phyloP scores from a whole-genome alignment of 2,329 filamentous ascomycete species.

The Phaeosphaeriaceae sp. region DNA sequence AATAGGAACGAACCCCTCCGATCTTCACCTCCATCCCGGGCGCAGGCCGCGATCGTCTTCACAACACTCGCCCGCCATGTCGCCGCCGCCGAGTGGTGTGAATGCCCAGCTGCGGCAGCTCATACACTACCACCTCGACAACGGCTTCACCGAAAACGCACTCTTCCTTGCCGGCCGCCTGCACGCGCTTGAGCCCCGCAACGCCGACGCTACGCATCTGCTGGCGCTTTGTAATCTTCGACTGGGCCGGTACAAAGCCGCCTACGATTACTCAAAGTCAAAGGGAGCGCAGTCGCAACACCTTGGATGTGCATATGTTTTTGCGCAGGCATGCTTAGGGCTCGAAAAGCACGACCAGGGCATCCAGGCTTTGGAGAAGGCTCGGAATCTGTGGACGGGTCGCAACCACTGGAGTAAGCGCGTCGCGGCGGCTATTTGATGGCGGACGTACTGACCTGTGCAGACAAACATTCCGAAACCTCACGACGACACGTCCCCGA shows the following conservation, averaged over 20 bases:
- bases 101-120: conserved; percentile 68
- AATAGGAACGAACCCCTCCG: conserved; percentile 13
- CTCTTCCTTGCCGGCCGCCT: conserved; percentile 92
- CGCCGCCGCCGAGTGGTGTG: conserved; percentile 63
- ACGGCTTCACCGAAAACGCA: conserved; percentile 86
- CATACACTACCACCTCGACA: conserved; percentile 82
- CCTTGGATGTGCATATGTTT: conserved; percentile 87
- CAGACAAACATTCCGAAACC: conserved; percentile 76
- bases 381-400: conserved; percentile 75
- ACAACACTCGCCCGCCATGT: conserved; percentile 54
- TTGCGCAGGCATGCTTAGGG: conserved; percentile 85
- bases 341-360: conserved; percentile 83
- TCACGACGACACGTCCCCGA: conserved; percentile 79
- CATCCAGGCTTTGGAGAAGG: conserved; percentile 82
- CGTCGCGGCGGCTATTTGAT: not conserved
- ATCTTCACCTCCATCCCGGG: conserved; percentile 10
- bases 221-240: conserved; percentile 85
- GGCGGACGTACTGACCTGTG: conserved; percentile 13
- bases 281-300: conserved; percentile 75
- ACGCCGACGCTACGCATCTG: conserved; percentile 81
- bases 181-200: conserved; percentile 81
- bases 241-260: conserved; percentile 81
- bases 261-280: conserved; percentile 81
- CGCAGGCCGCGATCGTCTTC: conserved; percentile 8
- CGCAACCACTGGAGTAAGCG: conserved; percentile 78